phyloP scores from a whole-genome alignment of 2,329 filamentous ascomycete species.

The Penicillium sp. region DNA sequence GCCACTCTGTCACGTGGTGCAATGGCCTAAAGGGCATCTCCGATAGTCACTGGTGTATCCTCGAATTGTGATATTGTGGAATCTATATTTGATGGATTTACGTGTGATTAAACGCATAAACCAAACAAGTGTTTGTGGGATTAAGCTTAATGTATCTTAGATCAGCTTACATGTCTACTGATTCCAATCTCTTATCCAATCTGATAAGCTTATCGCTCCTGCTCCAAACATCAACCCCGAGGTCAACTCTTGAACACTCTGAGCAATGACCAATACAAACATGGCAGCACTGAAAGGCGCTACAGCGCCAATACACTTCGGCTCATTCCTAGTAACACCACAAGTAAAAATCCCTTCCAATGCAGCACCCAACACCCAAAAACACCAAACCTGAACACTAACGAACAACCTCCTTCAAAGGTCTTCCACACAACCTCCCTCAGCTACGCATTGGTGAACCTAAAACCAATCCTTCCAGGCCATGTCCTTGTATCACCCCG shows the following conservation, averaged over 20 bases:
- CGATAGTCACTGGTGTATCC: too few relatives aligned
- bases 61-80: too few relatives aligned
- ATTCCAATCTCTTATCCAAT: constrained; percentile 21
- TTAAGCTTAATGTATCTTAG: background rate
- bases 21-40: too few relatives aligned
- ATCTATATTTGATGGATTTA: background rate
- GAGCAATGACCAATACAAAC: constrained; percentile 1
- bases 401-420: constrained; percentile 46
- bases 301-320: constrained; percentile 61
- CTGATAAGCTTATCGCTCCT: constrained; percentile 26
- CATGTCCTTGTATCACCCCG: constrained; percentile 88
- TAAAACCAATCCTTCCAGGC: constrained; percentile 89
- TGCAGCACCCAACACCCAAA: background rate
- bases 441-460: constrained; percentile 88
- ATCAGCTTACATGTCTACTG: constrained; percentile 5
- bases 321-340: constrained; percentile 71
- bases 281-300: constrained; percentile 35
- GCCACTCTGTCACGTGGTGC: too few relatives aligned
- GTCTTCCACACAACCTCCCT: constrained; percentile 81
- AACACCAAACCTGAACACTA: background rate
- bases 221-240: constrained; percentile 10
- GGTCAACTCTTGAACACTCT: background rate
- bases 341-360: constrained; percentile 54
- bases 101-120: background rate
- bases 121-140: background rate